Conservation (phyloP, 352 stramenopile species). For the Bremia lactucae region DNA sequence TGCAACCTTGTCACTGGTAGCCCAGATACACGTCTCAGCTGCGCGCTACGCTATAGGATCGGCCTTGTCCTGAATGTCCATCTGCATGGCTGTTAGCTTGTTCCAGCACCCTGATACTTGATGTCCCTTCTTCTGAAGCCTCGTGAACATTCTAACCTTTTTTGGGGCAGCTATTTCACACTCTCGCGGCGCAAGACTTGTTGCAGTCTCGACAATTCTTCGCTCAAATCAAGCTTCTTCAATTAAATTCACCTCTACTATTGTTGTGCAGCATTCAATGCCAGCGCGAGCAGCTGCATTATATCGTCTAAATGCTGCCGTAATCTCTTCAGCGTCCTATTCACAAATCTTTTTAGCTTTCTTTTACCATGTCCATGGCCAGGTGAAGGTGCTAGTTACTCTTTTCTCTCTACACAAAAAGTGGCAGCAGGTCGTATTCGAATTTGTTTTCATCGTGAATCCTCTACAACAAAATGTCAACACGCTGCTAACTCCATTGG, state of each 20-base stretch:
- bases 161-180: conserved; percentile 1
- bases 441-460: too few relatives aligned
- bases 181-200: not conserved
- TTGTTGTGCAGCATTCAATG: not conserved
- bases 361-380: too few relatives aligned
- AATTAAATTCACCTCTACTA: not conserved
- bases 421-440: too few relatives aligned
- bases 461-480: too few relatives aligned
- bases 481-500: too few relatives aligned
- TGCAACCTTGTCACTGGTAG: conserved; percentile 4
- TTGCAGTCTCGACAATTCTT: not conserved
- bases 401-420: too few relatives aligned
- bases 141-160: not conserved
- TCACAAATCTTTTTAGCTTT: too few relatives aligned
- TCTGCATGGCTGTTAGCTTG: conserved; percentile 2
- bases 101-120: conserved; percentile 6
- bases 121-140: not conserved
- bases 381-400: too few relatives aligned
- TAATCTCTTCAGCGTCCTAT: too few relatives aligned
- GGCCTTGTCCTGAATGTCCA: too few relatives aligned
- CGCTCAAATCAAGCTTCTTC: not conserved
- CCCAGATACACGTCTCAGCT: conserved; percentile 16
- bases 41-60: not conserved
- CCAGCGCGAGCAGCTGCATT: too few relatives aligned
- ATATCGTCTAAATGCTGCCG: too few relatives aligned